Base-by-base conservation (phyloP, 164 flowering plant species). In the Liquidambar formosana region DNA sequence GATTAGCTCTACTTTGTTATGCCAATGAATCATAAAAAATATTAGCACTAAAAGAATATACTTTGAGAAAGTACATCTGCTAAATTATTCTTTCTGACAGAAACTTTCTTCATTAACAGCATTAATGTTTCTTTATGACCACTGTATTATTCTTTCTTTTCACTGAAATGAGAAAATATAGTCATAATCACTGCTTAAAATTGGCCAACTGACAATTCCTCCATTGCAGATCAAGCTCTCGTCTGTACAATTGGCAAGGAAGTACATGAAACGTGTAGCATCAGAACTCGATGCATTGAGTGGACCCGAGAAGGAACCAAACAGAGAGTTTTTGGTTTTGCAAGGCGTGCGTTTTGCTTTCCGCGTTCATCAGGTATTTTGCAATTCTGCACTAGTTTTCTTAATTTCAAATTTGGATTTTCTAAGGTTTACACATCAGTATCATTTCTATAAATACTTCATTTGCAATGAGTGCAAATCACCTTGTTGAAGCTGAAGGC, bases 331-430 rank as follows among this genome's bases (percentile, higher is more conserved):
- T 73, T 79, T 95, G 71, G 52, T 89, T 65, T 83, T 95, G 70
- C 99, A 95, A 81, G 98, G 97, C 5, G 93, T 95, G 41, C 94
- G 99, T 11, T 95, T 93, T 79, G 99, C 99, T 61, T 93, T 95
- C 85, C 94, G 99, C 19, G 97, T 95, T 54, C 99, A 95, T 77
- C 99, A 93, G 97, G 99, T 91, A 83, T 38, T 10, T 58, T 33
- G 21, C 38, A 57, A 21, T 12, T 21, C 22, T 10, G 52, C 33
- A 5, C 57, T 25, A 33, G 25, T 45, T 16, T 16, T 45, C 13
- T 63, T 25, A 63, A 19, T 14, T 44, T 38, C 13, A 15, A 60
- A 33, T 16, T 28, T 21, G 18, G 10, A 57, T 23, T 10, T 49
- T 49, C 53, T 16, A 49, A 5, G 53, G n/a, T 49, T 49, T 13